phyloP scores from a whole-genome alignment of 352 stramenopile species.

The Thraustochytrium sp. region DNA sequence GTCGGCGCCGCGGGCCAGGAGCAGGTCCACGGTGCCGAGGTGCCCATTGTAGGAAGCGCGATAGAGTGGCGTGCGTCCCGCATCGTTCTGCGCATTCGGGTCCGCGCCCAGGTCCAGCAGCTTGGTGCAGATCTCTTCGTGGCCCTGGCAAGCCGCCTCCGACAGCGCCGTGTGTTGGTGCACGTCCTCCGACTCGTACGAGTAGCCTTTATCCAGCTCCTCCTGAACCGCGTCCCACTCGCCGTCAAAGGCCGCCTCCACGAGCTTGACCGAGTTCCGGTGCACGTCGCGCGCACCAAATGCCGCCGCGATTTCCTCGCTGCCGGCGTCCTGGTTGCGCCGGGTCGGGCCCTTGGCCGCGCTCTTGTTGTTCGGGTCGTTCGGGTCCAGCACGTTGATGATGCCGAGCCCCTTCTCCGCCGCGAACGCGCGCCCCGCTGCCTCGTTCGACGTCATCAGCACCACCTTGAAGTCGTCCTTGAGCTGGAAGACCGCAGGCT shows the following conservation, averaged over 20 bases:
- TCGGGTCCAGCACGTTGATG: constrained; percentile 46
- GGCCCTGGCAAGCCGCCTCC: constrained; percentile 73
- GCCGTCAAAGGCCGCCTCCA: constrained; percentile 78
- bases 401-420: constrained; percentile 37
- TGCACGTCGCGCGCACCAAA: constrained; percentile 54
- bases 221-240: constrained; percentile 65
- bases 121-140: constrained; percentile 62
- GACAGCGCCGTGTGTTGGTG: constrained; percentile 73
- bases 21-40: constrained; percentile 58
- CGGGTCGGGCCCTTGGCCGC: background rate
- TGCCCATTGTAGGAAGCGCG: constrained; percentile 77
- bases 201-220: constrained; percentile 73
- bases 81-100: constrained; percentile 75
- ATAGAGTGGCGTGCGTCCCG: constrained; percentile 69
- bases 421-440: constrained; percentile 55
- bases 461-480: constrained; percentile 77
- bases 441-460: constrained; percentile 58
- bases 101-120: constrained; percentile 70
- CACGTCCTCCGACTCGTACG: constrained; percentile 73
- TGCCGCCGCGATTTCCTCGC: constrained; percentile 48
- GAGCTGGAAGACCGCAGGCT: constrained; percentile 61
- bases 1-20: constrained; percentile 68
- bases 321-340: background rate
- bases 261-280: constrained; percentile 68
- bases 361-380: background rate